Evolutionary conservation across 1,284 basidiomycete genomes (phyloP).

Genomic region (Heterobasidion occidentale): DNA sequence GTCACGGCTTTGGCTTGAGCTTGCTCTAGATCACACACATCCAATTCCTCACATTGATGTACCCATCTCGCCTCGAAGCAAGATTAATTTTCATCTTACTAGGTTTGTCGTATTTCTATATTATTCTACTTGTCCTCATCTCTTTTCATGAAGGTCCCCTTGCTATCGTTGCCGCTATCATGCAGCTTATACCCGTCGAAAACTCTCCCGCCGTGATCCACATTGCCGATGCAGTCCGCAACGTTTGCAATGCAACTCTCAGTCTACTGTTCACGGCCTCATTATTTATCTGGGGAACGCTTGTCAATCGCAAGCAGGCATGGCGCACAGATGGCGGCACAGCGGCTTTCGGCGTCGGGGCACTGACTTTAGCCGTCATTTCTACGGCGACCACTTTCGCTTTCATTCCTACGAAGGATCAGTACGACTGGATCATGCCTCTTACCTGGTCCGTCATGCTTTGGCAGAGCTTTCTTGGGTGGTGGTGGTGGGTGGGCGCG

Average conservation of each 20-base stretch:
- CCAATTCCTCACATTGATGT: conserved; percentile 94
- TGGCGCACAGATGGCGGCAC: conserved; percentile 97
- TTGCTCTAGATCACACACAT: conserved; percentile 83
- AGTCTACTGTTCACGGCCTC: conserved; percentile 89
- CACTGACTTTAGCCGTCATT: conserved; percentile 69
- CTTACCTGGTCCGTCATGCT: conserved; percentile 84
- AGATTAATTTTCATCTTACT: conserved; percentile 84
- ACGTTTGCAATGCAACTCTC: conserved; percentile 93
- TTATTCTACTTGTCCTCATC: too few relatives aligned
- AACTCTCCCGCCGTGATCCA: conserved; percentile 36
- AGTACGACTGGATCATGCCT: conserved; percentile 80
- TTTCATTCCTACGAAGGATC: conserved; percentile 74
- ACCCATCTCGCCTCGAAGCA: conserved; percentile 88
- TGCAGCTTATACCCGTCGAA: conserved; percentile 78
- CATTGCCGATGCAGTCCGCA: conserved; percentile 76
- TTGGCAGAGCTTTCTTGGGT: conserved; percentile 89
- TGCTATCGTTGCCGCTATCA: conserved; percentile 76
- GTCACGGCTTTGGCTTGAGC: not conserved
- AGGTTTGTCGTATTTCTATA: conserved; percentile 31
- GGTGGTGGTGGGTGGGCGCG: conserved; percentile 98
- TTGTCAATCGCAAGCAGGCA: conserved; percentile 85
- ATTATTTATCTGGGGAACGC: conserved; percentile 88
- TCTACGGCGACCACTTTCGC: conserved; percentile 82
- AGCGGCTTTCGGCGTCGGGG: conserved; percentile 84
- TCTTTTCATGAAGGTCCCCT: conserved; percentile 53